phyloP scores from a whole-genome alignment of 2,329 filamentous ascomycete species.

The Ceratocystis huliohia region DNA sequence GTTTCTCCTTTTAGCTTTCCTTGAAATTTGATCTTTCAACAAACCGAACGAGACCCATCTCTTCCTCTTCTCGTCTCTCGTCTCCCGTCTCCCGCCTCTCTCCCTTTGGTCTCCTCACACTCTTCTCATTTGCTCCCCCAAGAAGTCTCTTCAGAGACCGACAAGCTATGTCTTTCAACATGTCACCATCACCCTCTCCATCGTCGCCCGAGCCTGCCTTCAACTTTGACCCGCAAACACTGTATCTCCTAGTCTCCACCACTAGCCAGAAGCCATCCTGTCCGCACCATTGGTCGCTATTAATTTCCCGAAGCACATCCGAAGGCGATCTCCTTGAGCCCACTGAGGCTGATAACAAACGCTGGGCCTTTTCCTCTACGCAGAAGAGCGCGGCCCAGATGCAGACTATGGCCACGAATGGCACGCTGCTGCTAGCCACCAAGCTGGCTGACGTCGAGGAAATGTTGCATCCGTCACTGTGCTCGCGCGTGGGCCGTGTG shows the following conservation, averaged over 20 bases:
- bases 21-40: no score
- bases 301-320: slow-evolving; percentile 5
- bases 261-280: background rate
- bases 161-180: background rate
- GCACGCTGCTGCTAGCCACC: slow-evolving; percentile 5
- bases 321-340: slow-evolving; percentile 12
- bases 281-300: slow-evolving; percentile 3
- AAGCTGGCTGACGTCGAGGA: slow-evolving; percentile 18
- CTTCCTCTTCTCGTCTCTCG: no score
- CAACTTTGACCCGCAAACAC: slow-evolving; percentile 13
- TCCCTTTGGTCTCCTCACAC: background rate
- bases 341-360: background rate
- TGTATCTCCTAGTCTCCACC: slow-evolving; percentile 11
- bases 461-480: slow-evolving; percentile 9
- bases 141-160: no score
- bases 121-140: no score
- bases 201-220: background rate
- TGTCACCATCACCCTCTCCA: slow-evolving; percentile 14
- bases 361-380: slow-evolving; percentile 12
- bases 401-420: background rate
- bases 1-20: background rate
- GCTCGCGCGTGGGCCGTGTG: slow-evolving; percentile 10
- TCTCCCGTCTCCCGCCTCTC: background rate
- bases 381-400: background rate
- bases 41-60: no score